These are phyloP conservation scores for Ploettnerulaceae sp. DNA, from an alignment of 2,329 filamentous ascomycete genomes.

Conservation along the genomic window DNA sequence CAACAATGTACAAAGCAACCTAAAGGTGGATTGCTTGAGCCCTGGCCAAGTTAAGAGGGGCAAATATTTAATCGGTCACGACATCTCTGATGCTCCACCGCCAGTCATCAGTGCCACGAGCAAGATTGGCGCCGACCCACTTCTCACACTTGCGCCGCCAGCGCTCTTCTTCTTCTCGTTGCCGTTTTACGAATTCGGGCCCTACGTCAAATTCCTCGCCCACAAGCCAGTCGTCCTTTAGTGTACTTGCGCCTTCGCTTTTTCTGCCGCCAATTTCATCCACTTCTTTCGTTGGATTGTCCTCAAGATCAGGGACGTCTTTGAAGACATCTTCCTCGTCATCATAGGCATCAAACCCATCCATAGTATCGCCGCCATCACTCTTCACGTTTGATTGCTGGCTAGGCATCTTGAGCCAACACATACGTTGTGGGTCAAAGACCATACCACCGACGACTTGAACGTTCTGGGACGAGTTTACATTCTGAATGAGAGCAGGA, in stretches of 20 bases:
- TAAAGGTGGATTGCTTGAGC: not conserved
- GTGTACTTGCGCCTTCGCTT: slow-evolving; percentile 43
- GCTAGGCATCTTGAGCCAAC: slow-evolving; percentile 78
- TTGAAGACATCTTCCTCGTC: slow-evolving; percentile 94
- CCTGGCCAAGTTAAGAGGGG: not conserved
- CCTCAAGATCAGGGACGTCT: slow-evolving; percentile 87
- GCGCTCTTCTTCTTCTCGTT: slow-evolving; percentile 84
- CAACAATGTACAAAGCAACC: not conserved
- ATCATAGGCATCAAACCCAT: slow-evolving; percentile 65
- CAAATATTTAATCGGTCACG: slow-evolving; percentile 33
- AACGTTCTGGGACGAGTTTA: slow-evolving; percentile 76
- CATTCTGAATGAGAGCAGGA: slow-evolving; percentile 84
- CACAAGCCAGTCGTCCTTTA: slow-evolving; percentile 76
- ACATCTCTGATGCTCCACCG: slow-evolving; percentile 70
- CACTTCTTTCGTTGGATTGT: slow-evolving; percentile 38
- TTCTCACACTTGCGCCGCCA: slow-evolving; percentile 85
- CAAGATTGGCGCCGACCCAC: slow-evolving; percentile 61
- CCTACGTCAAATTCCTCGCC: slow-evolving; percentile 98
- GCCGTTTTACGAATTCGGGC: slow-evolving; percentile 83
- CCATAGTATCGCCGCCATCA: slow-evolving; percentile 52
- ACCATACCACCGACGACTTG: slow-evolving; percentile 98
- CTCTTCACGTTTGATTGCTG: slow-evolving; percentile 40
- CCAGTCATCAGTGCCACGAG: slow-evolving; percentile 58
- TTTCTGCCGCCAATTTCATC: slow-evolving; percentile 47
- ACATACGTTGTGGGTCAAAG: slow-evolving; percentile 95